These are phyloP conservation scores for Saitozyma sp. DNA, from an alignment of 768 basidiomycete genomes.

Conservation along the genomic window DNA sequence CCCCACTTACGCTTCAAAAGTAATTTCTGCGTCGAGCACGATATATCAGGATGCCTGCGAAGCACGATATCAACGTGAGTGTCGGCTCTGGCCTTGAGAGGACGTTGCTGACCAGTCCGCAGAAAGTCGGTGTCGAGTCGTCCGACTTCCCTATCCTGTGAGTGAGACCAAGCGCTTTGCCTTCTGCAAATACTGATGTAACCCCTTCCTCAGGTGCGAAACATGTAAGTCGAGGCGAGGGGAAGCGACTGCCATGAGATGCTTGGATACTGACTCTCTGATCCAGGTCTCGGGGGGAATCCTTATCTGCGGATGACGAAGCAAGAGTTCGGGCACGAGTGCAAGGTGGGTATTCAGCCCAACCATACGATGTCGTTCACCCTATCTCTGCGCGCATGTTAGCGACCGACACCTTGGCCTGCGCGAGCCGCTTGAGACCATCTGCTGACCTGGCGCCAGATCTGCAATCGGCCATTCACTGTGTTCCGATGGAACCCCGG, in stretches of 20 bases:
- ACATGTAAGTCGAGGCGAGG: slow-evolving; percentile 38
- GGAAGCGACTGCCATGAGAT: background rate
- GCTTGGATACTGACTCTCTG: background rate
- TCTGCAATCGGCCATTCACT: slow-evolving; percentile 93
- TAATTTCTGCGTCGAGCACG: too few relatives aligned
- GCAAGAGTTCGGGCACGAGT: slow-evolving; percentile 92
- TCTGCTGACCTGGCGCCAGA: slow-evolving; percentile 49
- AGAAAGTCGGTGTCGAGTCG: slow-evolving; percentile 52
- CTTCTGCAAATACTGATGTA: background rate
- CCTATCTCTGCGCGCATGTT: background rate
- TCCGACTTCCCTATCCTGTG: slow-evolving; percentile 53
- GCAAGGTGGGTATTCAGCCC: slow-evolving; percentile 59
- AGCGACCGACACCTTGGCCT: background rate
- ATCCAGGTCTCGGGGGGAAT: slow-evolving; percentile 76
- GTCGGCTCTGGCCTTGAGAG: background rate
- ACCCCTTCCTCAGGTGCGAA: slow-evolving; percentile 41
- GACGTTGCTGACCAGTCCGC: background rate
- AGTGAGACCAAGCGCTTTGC: slow-evolving; percentile 12
- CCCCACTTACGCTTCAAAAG: too few relatives aligned
- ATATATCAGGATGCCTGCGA: slow-evolving; percentile 35
- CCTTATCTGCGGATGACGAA: slow-evolving; percentile 97
- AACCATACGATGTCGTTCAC: background rate
- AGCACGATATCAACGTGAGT: slow-evolving; percentile 52
- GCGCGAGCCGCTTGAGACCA: too few relatives aligned
- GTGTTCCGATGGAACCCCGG: slow-evolving; percentile 99